These are phyloP conservation scores for Apiospora sp. DNA, from an alignment of 2,329 filamentous ascomycete genomes.

Conservation along the genomic window DNA sequence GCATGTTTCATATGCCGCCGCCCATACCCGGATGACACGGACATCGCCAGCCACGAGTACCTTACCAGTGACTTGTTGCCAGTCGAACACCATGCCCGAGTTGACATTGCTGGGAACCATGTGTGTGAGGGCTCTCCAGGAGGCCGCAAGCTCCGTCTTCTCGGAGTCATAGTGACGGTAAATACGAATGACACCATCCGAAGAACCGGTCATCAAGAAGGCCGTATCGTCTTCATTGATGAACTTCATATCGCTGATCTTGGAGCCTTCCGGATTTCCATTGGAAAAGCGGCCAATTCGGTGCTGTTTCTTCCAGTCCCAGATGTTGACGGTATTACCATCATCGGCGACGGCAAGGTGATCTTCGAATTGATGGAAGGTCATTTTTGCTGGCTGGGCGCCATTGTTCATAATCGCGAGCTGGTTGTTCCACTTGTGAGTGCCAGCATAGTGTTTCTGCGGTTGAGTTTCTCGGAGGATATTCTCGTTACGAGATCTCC, in stretches of 20 bases:
- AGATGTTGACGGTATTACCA: conserved; percentile 86
- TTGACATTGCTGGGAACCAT: conserved; percentile 94
- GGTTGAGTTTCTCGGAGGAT: conserved; percentile 94
- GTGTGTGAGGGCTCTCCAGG: conserved; percentile 91
- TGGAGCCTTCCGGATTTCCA: conserved; percentile 88
- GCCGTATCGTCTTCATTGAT: conserved; percentile 99
- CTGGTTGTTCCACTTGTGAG: conserved; percentile 82
- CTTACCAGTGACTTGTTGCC: conserved; percentile 97
- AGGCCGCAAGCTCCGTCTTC: conserved; percentile 83
- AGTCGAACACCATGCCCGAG: conserved; percentile 95
- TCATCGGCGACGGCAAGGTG: conserved; percentile 94
- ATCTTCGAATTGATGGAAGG: conserved; percentile 97
- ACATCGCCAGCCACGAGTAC: conserved; percentile 97
- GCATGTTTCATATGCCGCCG: conserved; percentile 91
- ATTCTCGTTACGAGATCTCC: conserved; percentile 88
- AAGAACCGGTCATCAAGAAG: conserved; percentile 92
- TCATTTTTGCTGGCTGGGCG: conserved; percentile 89
- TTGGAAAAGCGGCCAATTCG: conserved; percentile 89
- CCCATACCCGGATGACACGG: conserved; percentile 95
- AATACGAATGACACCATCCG: conserved; percentile 91
- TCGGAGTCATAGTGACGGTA: conserved; percentile 90
- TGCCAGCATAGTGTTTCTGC: conserved; percentile 86
- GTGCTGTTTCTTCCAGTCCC: conserved; percentile 87
- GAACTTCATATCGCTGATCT: conserved; percentile 93
- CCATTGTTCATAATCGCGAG: conserved; percentile 87